phyloP scores from a whole-genome alignment of 108 stramenopile genomes.

The Fragilariopsis cylindrus region DNA sequence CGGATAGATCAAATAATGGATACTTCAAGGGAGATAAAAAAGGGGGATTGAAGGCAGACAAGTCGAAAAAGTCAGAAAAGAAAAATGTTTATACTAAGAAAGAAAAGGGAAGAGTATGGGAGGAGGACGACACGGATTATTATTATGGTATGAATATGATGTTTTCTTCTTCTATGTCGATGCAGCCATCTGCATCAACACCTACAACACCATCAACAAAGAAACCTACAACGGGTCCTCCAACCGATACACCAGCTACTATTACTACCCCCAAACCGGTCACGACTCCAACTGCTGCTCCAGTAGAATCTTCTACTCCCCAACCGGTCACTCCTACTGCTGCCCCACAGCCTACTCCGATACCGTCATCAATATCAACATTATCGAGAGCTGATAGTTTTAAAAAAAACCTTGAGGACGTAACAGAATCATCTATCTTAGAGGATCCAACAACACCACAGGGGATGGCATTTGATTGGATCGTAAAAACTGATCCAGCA shows the following conservation, averaged over 20 bases:
- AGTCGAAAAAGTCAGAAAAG: background rate
- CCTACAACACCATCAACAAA: background rate
- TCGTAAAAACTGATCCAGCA: constrained; percentile 40
- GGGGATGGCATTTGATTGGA: constrained; percentile 46
- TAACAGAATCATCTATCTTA: constrained; percentile 33
- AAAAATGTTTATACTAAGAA: background rate
- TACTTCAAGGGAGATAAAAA: constrained; percentile 6
- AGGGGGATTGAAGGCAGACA: background rate
- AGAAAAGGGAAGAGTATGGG: background rate
- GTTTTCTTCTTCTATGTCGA: constrained; percentile 19
- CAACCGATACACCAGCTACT: background rate
- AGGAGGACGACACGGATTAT: background rate
- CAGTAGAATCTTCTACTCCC: background rate
- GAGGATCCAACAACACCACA: constrained; percentile 45
- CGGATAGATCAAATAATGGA: background rate
- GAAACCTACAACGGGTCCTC: constrained; percentile 12
- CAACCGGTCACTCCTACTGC: background rate
- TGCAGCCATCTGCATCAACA: background rate
- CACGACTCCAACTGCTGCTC: background rate
- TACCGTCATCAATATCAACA: constrained; percentile 4
- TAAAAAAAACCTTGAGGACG: constrained; percentile 4
- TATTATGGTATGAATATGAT: background rate
- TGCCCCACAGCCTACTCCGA: constrained; percentile 1
- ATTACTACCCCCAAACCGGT: background rate
- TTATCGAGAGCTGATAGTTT: constrained; percentile 25